Evolutionary conservation across 1,284 basidiomycete genomes (phyloP), one percentile per base, ranked within the genome.

Genomic region (Dichomitus squalens): DNA sequence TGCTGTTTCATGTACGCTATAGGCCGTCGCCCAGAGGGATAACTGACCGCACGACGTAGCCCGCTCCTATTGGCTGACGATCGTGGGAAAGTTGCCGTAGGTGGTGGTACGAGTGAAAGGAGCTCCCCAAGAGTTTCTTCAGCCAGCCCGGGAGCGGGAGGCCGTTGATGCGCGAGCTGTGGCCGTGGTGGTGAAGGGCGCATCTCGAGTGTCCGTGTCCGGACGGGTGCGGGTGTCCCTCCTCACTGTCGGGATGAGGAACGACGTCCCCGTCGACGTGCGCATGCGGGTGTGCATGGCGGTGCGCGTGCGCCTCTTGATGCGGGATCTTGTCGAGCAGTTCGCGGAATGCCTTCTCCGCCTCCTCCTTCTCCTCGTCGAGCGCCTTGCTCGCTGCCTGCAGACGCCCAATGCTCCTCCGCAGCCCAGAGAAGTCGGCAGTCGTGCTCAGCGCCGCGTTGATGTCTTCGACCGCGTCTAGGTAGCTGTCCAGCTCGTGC

Each of bases 361-460:
- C 78, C n/a, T 65, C 66, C 7, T 58, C 66, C 59, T 80, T 82
- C 66, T 87, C 80, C 27, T 63, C 69, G 66, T 91, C 88, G 27
- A 92, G 77, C 33, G 72, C 73, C n/a, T 66, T 49, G 52, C 86
- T 87, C 7, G 85, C 82, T 4, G 68, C 62, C 52, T 83, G 78
- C 39, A 92, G 73, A 8, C 71, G 60, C 14, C 67, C 59, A 61
- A 91, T 83, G 2, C 86, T 80, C 21, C 74, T 66, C 41, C 77
- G 75, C 12, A 86, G 76, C 2, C 66, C 57, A 8, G 62, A 55
- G 67, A 71, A 68, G 55, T 68, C 60, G 18, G 57, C 52, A 5
- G 40, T 40, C 4, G 60, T 47, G 29, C 54, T 27, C 16, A 64
- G 23, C 1, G 65, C 61, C 3, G 58, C 43, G 7, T 71, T 69